A percentile compares a stretch with the other conserved stretches of the same genome.
These are phyloP conservation scores for Aspergillus brunneoviolaceus DNA, from an alignment of 2,329 filamentous ascomycete genomes.

Conservation along the genomic window DNA sequence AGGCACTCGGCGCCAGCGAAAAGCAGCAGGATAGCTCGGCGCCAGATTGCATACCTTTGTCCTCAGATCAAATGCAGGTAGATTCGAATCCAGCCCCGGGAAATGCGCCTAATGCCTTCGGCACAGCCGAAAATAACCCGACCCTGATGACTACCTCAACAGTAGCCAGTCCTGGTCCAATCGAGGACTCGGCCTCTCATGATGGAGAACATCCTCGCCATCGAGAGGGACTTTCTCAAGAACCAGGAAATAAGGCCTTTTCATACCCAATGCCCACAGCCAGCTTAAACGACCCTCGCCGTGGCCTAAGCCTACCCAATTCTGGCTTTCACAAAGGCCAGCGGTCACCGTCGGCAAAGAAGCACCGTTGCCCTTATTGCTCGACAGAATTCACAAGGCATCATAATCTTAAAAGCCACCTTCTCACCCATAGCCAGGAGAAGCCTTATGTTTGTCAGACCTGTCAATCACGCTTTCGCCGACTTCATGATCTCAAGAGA, in stretches of 20 bases:
- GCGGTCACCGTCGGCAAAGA: conserved; percentile 75
- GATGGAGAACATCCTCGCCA: conserved; percentile 44
- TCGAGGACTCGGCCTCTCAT: conserved; percentile 45
- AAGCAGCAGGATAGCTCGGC: conserved; percentile 39
- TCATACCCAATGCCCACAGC: conserved; percentile 63
- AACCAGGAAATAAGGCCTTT: conserved; percentile 54
- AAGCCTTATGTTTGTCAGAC: conserved; percentile 93
- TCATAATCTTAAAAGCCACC: conserved; percentile 95
- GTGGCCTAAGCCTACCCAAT: conserved; percentile 60
- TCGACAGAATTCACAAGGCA: conserved; percentile 95
- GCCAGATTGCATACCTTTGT: conserved; percentile 51
- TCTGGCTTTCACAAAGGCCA: conserved; percentile 58
- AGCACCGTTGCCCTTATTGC: conserved; percentile 96
- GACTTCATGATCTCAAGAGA: conserved; percentile 91
- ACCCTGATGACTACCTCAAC: conserved; percentile 53
- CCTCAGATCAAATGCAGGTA: conserved; percentile 46
- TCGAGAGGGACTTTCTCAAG: conserved; percentile 41
- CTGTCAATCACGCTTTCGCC: conserved; percentile 89
- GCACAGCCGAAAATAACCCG: conserved; percentile 51
- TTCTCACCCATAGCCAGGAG: conserved; percentile 96
- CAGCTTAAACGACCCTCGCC: conserved; percentile 51
- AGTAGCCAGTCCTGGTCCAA: conserved; percentile 48
- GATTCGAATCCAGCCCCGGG: conserved; percentile 54
- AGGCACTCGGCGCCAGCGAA: conserved; percentile 41
- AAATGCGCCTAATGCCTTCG: conserved; percentile 50